Evolutionary conservation across 1,139 yeast genomes (phyloP), one percentile per base, ranked within the genome.

Genomic region (Trichomonascaceae sp.): DNA sequence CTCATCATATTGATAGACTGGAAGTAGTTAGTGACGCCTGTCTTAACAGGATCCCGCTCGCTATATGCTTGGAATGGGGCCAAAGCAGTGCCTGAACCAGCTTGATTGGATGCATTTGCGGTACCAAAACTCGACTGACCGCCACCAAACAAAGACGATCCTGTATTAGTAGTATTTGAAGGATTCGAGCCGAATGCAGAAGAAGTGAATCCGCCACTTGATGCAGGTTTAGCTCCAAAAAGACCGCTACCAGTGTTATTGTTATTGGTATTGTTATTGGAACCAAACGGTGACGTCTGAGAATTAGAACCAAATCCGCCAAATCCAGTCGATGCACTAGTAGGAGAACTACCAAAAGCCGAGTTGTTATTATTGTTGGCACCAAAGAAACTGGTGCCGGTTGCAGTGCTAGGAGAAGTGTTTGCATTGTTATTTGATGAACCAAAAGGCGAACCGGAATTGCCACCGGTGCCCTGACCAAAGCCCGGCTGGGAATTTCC

Each of bases 1-100:
- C 96, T 96, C 98, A 93, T 91, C 45, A 88, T 80, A 19, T 87
- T 76, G 58, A 95, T 84, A 63, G 83, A 84, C 67, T 91, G 90
- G 70, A 78, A 93, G 49, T 79, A 72, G 61, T 80, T 83, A 38
- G 81, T 80, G 1, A 79, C 62, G n/a, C 54, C 56, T 8, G 65
- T 59, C 24, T 67, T 56, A 74, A 36, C 80, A 77, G 49, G 82
- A 64, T 93, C 99, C 66, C 87, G 87, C 67, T 93, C 98, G 45
- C 82, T 75, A 64, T 81, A 85, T 3, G 96, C 89, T 63, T 81
- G 82, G 52, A 79, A 71, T 15, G 74, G 71, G 12, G 64, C 63
- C 39, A 60, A 72, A 0, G 84, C 82, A 1, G 96, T 87, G 38
- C 97, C 97, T 60, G 71, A 39, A n/a, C 19, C 49, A 12, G 12